Evolutionary conservation across 2,329 filamentous ascomycete species (phyloP), one percentile per base, ranked within the genome.

Genomic region (Sporothrix pseudoabietina): DNA sequence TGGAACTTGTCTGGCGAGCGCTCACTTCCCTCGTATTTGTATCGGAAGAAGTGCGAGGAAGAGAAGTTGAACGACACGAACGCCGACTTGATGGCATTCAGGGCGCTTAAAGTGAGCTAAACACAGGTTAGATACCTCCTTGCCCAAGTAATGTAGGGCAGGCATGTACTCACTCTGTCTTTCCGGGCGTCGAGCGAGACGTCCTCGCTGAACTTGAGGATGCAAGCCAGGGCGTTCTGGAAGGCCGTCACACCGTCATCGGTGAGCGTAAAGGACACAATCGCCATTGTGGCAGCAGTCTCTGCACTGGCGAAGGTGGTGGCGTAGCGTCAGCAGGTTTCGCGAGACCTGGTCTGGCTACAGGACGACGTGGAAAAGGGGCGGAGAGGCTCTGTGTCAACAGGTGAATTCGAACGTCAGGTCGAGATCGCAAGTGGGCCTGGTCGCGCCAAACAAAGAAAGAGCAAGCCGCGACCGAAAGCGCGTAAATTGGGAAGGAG

Each of bases 81-180:
- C 22, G 91, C 92, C 4, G 92, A 93, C 79, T 93, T 93, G 72
- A 92, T 93, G n/a, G 88, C 87, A 80, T 95, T 95, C 76, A 95
- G 84, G 16, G 92, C 89, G 16, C 91, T 93, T 72, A 95, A 84
- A 4, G 90, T 85, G 76, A 95, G 87, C 92, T 93, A 63, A 68
- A 9, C 9, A 7, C 9, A 10, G 30, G 66, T 74, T 32, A 74
- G 66, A 12, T 6, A 7, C 16, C 5, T 26, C 2, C 4, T n/a
- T 26, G 26, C 26, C 26, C 14, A 59, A 26, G 14, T 3, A 5
- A 32, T 32, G 4, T 0, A 16, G 30, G 32, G 14, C 12, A n/a
- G 47, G 80, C 71, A 26, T 32, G 30, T 3, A 54, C 47, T 22
- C 81, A 92, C 91, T 80, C 87, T 88, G 78, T 93, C 90, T 75